Conservation (phyloP, 192 early-diverging fungal genomes). For the Mortierella antarctica region DNA sequence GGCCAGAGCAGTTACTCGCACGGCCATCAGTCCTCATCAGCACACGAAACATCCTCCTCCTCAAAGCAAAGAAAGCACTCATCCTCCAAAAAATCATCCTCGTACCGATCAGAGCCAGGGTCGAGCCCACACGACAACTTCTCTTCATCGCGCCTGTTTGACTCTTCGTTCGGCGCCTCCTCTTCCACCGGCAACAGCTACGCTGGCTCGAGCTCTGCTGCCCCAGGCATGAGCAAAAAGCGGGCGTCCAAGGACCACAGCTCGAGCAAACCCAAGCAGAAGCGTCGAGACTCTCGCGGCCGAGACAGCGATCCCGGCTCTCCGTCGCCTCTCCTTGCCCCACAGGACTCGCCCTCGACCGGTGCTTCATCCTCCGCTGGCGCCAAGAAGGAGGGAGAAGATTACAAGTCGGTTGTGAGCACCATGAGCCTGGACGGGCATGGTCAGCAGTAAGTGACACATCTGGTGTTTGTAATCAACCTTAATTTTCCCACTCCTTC, state of each 20-base stretch:
- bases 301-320: slow-evolving; percentile 32
- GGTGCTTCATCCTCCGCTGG: slow-evolving; percentile 11
- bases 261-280: slow-evolving; percentile 39
- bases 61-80: slow-evolving; percentile 3
- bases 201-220: not conserved
- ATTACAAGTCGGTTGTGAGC: slow-evolving; percentile 69
- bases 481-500: slow-evolving; percentile 1
- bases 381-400: slow-evolving; percentile 22
- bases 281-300: slow-evolving; percentile 32
- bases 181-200: not conserved
- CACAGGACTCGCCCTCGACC: slow-evolving; percentile 16
- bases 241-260: slow-evolving; percentile 44
- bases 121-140: not conserved
- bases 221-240: slow-evolving; percentile 25
- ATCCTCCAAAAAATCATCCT: slow-evolving; percentile 6
- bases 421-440: slow-evolving; percentile 78
- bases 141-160: slow-evolving; percentile 10
- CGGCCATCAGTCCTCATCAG: not conserved
- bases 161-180: not conserved
- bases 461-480: slow-evolving; percentile 18
- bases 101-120: slow-evolving; percentile 11
- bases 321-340: slow-evolving; percentile 27
- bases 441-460: slow-evolving; percentile 62
- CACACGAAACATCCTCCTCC: not conserved
- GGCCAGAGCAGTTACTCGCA: slow-evolving; percentile 2